Evolutionary conservation across 257 asterid species (phyloP), one percentile per base, ranked within the genome.

Genomic region (Gentiana straminea): DNA sequence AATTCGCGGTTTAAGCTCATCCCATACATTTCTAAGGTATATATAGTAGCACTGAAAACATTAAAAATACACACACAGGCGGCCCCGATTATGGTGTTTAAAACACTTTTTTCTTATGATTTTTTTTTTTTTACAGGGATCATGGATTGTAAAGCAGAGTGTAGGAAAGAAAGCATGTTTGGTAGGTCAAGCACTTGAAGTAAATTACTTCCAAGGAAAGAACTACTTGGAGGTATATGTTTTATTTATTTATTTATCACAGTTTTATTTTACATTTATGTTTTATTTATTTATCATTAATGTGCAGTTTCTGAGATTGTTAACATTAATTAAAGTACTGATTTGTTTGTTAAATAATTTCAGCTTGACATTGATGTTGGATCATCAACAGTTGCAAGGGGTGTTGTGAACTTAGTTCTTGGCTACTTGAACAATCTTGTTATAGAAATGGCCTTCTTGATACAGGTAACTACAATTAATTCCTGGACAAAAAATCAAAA

Each of bases 101-200:
- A 24, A 24, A 24, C 24, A 24, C 24, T 24, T 24, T 24, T 24
- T 24, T 24, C 24, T 24, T 24, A 24, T 24, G 24, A 24, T 24
- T 24, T 24, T 24, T 24, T 15, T 15, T n/a, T 36, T 50, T 61
- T 1, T 36, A 35, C 75, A 89, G 96, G 98, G 96, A 57, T 86
- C 96, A 49, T 90, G 98, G 98, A 84, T 90, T 78, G 95, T 90
- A 46, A 90, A 90, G 78, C 95, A 90, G 72, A 90, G 98, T 24
- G 96, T 90, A 49, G 96, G 98, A 5, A 90, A 86, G 64, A 90
- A 84, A 76, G 94, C 96, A 50, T 84, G 96, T 77, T 76, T 90
- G 69, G 66, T 90, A 1, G 98, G 98, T 37, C 96, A 86, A 77
- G 93, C 93, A 34, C 74, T 90, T 37, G 94, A 90, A 68, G 78